Evolutionary conservation across 164 flowering plant species (phyloP), one percentile per base, ranked within the genome.

Genomic region (Euptelea pleiosperma): DNA sequence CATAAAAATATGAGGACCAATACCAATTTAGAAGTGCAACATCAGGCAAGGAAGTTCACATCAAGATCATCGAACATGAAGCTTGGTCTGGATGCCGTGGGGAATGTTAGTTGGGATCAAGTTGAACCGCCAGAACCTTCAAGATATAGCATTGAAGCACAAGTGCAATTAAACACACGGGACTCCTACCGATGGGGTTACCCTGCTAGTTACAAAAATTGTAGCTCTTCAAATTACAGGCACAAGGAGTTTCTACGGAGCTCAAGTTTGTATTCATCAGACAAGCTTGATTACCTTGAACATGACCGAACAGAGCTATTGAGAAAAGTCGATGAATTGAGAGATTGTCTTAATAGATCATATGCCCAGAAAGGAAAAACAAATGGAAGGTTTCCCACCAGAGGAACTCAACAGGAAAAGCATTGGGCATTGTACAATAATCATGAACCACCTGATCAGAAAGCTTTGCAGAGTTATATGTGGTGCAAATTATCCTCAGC

Each of bases 311-410:
- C 76, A 42, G 81, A 73, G 44, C 71, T 86, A 60, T 48, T 86
- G 64, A 78, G 66, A 57, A 81, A 80, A 73, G 75, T 86, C 26
- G 69, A 69, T 66, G 85, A 84, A 66, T 68, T 86, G 71, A 77
- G 74, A 71, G 79, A 82, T 19, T 77, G 80, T 53, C 68, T 84
- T 43, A 55, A 60, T 45, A 67, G 65, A 64, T 52, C 72, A 16
- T 63, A 66, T 44, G 11, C 37, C 8, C 51, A 46, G 14, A 62
- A 55, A 50, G 66, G 57, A 21, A 69, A 48, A 36, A 48, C 46
- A 18, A 63, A 66, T 57, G 70, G 46, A 51, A 64, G 62, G 57
- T 48, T 60, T 70, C 47, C 74, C 16, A 14, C 36, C 14, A 58
- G 45, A 52, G 28, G 46, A 37, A 11, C 54, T 26, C 59, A 58